Percentiles rank a stretch among this genome's conserved stretches.
Conservation (phyloP, 1,284 basidiomycete species). For the Singerocomus rubriflavus region DNA sequence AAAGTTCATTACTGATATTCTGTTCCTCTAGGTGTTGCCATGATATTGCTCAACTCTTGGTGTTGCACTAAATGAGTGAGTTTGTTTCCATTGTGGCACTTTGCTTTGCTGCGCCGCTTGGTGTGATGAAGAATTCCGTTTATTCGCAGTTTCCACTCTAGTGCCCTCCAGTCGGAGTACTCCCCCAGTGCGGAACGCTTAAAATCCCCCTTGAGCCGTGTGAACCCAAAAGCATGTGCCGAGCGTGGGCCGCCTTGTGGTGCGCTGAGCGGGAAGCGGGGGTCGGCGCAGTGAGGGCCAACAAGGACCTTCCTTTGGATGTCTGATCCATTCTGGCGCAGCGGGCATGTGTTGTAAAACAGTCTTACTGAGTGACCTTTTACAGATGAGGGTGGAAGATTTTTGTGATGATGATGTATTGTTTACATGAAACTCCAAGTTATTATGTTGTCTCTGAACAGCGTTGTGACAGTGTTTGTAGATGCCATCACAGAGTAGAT, state of each 20-base stretch:
- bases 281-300: constrained; percentile 57
- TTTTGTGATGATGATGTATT: constrained; percentile 9
- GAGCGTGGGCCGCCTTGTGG: constrained; percentile 59
- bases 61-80: constrained; percentile 25
- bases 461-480: too few relatives aligned
- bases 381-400: constrained; percentile 2
- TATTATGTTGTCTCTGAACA: too few relatives aligned
- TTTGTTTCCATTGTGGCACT: constrained; percentile 8
- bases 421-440: too few relatives aligned
- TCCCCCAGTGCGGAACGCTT: constrained; percentile 64
- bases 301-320: constrained; percentile 69
- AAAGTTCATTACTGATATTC: constrained; percentile 12
- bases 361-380: constrained; percentile 4
- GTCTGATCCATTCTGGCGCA: constrained; percentile 51
- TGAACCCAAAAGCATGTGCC: constrained; percentile 62
- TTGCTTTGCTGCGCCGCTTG: constrained; percentile 24
- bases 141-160: constrained; percentile 81
- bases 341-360: constrained; percentile 3
- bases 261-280: constrained; percentile 65
- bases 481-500: too few relatives aligned
- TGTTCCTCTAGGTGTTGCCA: constrained; percentile 1
- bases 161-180: constrained; percentile 60
- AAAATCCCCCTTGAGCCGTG: constrained; percentile 52
- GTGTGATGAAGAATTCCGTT: constrained; percentile 59
- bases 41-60: neutral